Base-by-base conservation (phyloP, 148 eudicot genomes). In the Drosera capensis region DNA sequence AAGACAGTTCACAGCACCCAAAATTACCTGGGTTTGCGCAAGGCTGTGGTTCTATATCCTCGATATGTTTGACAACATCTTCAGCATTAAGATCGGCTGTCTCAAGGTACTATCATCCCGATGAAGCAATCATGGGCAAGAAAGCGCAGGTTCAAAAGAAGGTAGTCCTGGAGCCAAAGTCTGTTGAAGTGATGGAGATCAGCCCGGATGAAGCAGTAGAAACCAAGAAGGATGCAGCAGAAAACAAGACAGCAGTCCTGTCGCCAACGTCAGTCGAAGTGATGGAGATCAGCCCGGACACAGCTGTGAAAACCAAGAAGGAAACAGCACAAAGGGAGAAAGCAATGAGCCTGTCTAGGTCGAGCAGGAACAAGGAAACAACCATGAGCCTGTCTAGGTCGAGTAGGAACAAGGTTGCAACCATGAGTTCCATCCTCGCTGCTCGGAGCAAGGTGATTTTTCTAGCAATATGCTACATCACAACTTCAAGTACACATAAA, bases 401-500 rank as follows among this genome's bases (percentile, higher is more conserved):
- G 7, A 20, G 64, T 8, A 65, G 25, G 29, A 75, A 67, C 58
- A 59, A 58, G 18, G 45, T 58, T 20, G 68, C 59, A 25, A 56
- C 77, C 36, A 68, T 75, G 29, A 75, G 71, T 30, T 51, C 77
- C 8, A 51, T 71, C 44, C 73, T 75, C 25, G 57, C 68, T 55
- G 81, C 77, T 42, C 58, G 81, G 43, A 71, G 74, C 77, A 75
- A 75, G 71, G 69, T 71, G 5, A 34, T 4, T 11, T 34, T n/a
- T n/a, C n/a, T n/a, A n/a, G n/a, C n/a, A n/a, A n/a, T n/a, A n/a
- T n/a, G n/a, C n/a, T n/a, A n/a, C n/a, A n/a, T n/a, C n/a, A n/a
- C n/a, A n/a, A n/a, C n/a, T n/a, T n/a, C n/a, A n/a, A n/a, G n/a
- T n/a, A n/a, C n/a, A n/a, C n/a, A n/a, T n/a, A n/a, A n/a, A n/a